Conservation (phyloP, 345 rosid species). For the Mallotus nudiflorus region DNA sequence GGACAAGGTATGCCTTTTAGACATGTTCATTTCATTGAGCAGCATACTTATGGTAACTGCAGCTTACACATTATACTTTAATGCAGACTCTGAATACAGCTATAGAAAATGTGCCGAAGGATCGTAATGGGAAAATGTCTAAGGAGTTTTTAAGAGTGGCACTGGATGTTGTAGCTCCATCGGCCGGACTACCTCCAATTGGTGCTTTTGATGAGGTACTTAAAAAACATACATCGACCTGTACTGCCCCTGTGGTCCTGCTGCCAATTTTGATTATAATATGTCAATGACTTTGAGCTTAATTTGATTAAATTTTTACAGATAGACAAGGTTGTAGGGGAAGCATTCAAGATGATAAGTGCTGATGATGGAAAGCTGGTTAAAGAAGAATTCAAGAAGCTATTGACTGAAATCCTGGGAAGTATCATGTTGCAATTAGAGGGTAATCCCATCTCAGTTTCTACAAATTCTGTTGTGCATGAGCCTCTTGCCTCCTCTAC, state of each 20-base stretch:
- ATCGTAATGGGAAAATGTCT: constrained; percentile 62
- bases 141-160: constrained; percentile 64
- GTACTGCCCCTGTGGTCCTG: no score
- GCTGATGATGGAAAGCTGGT: constrained; percentile 75
- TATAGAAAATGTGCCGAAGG: constrained; percentile 56
- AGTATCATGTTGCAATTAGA: constrained; percentile 83
- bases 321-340: constrained; percentile 65
- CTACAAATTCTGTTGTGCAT: constrained; percentile 83
- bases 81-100: constrained; percentile 60
- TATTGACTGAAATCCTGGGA: constrained; percentile 66
- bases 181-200: constrained; percentile 79
- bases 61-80: neutral
- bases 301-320: constrained; percentile 19
- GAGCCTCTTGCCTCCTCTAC: constrained; percentile 75
- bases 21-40: neutral
- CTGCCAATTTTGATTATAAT: neutral
- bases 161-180: constrained; percentile 67
- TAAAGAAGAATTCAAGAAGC: constrained; percentile 84
- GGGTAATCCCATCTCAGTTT: constrained; percentile 64
- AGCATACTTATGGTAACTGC: neutral
- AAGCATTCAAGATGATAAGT: constrained; percentile 54
- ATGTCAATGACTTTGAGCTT: neutral
- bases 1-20: constrained; percentile 56
- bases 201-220: constrained; percentile 79
- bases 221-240: neutral